Evolutionary conservation across 768 basidiomycete species (phyloP), one percentile per base, ranked within the genome.

Genomic region (Hirschioporus abietinus): DNA sequence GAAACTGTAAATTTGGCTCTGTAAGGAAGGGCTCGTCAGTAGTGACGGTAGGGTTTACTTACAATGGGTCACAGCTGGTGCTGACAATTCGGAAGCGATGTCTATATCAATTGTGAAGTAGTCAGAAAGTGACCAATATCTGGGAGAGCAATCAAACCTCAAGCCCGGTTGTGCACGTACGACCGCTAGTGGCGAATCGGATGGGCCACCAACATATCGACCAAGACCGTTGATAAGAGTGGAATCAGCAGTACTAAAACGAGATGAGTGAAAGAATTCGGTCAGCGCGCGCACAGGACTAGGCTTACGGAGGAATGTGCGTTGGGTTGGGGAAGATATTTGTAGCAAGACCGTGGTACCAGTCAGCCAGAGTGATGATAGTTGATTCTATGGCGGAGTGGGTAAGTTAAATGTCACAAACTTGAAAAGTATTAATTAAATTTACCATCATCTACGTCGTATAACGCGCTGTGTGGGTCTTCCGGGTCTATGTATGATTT

Each of bases 311-410:
- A 18, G 42, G 34, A 6, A 18, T 1, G 9, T 60, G 1, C 7
- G 18, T 61, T 24, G 60, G 63, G 15, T 66, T 64, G 17, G 66
- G 63, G 1, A 60, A 52, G 23, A 71, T 68, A 1, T 58, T 17
- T 0, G 63, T 67, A 23, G 67, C 65, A 26, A 64, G 27, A 10
- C 64, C 24, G 23, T 74, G 74, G 6, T 74, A 82, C 82, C 83
- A 84, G 68, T 84, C 83, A 0, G 80, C 77, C 18, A 84, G 72
- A 1, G 81, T 81, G 67, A 84, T 82, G 35, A 86, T 70, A 7
- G 84, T 86, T 20, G 74, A 71, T 72, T 84, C 83, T 61, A 20
- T 17, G 20, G n/a, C 26, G 59, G 35, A 10, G 17, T 58, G 64
- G 15, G 1, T 61, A 4, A 59, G 23, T 36, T n/a, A n/a, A n/a